Percentiles rank a stretch among this genome's conserved stretches.
Conservation (phyloP, 108 stramenopile species). For the Fragilariopsis cylindrus region DNA sequence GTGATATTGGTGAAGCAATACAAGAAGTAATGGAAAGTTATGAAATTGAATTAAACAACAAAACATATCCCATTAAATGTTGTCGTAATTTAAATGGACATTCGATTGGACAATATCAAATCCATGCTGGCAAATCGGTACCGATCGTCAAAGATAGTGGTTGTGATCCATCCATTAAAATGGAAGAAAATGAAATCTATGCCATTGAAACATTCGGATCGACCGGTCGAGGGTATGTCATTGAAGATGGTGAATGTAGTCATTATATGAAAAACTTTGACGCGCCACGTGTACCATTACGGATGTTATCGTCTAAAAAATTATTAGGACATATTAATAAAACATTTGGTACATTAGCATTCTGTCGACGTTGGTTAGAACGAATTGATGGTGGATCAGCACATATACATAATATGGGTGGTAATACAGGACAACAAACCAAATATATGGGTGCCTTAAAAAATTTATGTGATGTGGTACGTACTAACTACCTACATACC, state of each 20-base stretch:
- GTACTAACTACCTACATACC: background rate
- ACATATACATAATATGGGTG: constrained; percentile 62
- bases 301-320: constrained; percentile 88
- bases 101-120: constrained; percentile 96
- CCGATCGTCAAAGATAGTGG: constrained; percentile 92
- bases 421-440: constrained; percentile 86
- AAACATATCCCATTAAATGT: constrained; percentile 89
- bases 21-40: constrained; percentile 99
- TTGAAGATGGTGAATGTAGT: constrained; percentile 97
- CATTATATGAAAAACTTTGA: constrained; percentile 99
- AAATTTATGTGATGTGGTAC: constrained; percentile 92
- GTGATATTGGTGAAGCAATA: constrained; percentile 95
- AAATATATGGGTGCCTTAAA: constrained; percentile 98
- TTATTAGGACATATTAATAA: constrained; percentile 97
- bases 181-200: constrained; percentile 99
- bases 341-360: constrained; percentile 98
- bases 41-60: constrained; percentile 95
- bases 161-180: constrained; percentile 89
- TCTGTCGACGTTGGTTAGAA: constrained; percentile 99
- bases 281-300: constrained; percentile 94
- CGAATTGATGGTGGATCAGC: constrained; percentile 93
- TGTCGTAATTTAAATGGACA: constrained; percentile 98
- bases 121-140: constrained; percentile 96
- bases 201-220: constrained; percentile 99
- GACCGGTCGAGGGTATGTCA: constrained; percentile 95